A percentile compares a stretch with the other conserved stretches of the same genome.
Evolutionary conservation across 2,329 filamentous ascomycete species (phyloP).

Genomic region (Dryadomyces quercivorus): DNA sequence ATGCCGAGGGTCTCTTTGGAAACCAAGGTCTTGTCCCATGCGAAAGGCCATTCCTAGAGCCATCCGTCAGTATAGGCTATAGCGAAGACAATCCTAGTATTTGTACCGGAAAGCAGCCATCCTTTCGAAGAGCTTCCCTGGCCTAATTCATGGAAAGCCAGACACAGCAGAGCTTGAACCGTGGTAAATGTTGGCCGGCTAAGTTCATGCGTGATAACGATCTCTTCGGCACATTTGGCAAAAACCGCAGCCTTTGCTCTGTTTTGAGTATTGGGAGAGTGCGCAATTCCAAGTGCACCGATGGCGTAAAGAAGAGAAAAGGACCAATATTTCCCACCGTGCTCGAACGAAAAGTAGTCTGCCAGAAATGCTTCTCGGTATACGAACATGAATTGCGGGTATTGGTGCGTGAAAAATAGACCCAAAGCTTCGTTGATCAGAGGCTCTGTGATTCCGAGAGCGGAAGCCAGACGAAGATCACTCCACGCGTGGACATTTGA

Average conservation of each 20-base stretch:
- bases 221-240: background rate
- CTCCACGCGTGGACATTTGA: background rate
- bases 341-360: background rate
- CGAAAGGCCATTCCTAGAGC: slow-evolving; percentile 1
- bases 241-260: background rate
- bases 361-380: slow-evolving; percentile 1
- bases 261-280: background rate
- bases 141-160: background rate
- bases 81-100: background rate
- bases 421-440: background rate
- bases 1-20: background rate
- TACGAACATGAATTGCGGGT: slow-evolving; percentile 1
- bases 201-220: background rate
- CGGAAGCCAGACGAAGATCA: background rate
- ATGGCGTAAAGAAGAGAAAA: background rate
- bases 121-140: background rate
- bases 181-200: background rate
- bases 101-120: background rate
- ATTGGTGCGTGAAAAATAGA: background rate
- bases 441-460: background rate
- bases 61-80: background rate
- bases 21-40: background rate
- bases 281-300: background rate
- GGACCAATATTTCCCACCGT: slow-evolving; percentile 1
- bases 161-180: background rate